Conservation (phyloP, 768 basidiomycete species). For the Gymnopilus junonius region DNA sequence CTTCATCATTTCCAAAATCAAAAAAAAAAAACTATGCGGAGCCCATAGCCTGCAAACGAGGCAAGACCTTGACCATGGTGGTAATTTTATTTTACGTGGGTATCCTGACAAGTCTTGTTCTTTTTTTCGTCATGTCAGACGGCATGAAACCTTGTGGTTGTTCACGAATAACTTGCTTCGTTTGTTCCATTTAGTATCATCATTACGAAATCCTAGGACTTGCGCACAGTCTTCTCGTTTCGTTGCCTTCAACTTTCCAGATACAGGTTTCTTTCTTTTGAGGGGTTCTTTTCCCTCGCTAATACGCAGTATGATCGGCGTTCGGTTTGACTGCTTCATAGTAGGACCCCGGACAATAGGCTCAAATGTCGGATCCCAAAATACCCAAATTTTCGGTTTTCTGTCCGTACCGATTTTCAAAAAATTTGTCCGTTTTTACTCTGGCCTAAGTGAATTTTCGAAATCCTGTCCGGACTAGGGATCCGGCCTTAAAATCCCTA, state of each 20-base stretch:
- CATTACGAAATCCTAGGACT: background rate
- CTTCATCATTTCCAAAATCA: background rate
- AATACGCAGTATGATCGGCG: background rate
- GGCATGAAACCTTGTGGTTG: background rate
- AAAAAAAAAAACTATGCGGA: background rate
- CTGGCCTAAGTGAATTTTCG: too few species aligned
- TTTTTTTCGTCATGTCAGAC: background rate
- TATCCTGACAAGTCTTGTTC: background rate
- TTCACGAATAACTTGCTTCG: background rate
- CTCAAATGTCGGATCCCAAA: too few species aligned
- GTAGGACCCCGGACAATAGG: too few species aligned
- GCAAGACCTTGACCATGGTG: background rate
- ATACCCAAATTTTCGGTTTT: too few species aligned
- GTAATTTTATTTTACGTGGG: background rate
- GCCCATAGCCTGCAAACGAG: background rate
- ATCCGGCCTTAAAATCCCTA: too few species aligned
- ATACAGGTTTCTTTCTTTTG: background rate
- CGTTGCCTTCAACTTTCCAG: background rate
- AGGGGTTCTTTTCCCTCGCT: conserved; percentile 1
- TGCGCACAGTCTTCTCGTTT: background rate
- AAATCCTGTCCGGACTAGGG: too few species aligned
- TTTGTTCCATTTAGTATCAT: background rate
- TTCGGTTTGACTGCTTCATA: background rate
- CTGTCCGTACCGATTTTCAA: too few species aligned
- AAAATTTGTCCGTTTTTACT: too few species aligned